Evolutionary conservation across 2,329 filamentous ascomycete genomes (phyloP).

Genomic region (Cladophialophora immunda): DNA sequence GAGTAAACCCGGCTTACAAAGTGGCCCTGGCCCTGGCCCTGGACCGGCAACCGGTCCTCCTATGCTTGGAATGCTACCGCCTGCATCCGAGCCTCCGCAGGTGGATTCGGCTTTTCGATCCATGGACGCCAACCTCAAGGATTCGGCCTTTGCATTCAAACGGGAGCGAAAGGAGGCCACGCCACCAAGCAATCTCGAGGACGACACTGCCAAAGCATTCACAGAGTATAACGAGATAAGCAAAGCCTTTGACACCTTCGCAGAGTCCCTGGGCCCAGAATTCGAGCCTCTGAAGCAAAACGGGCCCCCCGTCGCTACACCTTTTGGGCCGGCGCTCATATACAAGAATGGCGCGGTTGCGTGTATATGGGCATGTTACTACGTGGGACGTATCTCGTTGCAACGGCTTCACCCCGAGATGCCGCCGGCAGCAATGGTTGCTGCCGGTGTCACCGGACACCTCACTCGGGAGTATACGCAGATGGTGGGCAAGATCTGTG

Average conservation of each 20-base stretch:
- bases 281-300: slow-evolving; percentile 80
- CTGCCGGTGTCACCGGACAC: slow-evolving; percentile 77
- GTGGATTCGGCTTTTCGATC: slow-evolving; percentile 64
- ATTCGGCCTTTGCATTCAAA: slow-evolving; percentile 42
- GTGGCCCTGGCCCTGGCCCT: slow-evolving; percentile 22
- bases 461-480: slow-evolving; percentile 76
- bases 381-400: slow-evolving; percentile 84
- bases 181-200: slow-evolving; percentile 62
- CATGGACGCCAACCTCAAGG: slow-evolving; percentile 52
- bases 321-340: slow-evolving; percentile 82
- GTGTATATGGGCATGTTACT: slow-evolving; percentile 85
- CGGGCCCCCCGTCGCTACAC: slow-evolving; percentile 67
- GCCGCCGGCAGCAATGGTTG: slow-evolving; percentile 89
- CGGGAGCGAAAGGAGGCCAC: slow-evolving; percentile 39
- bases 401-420: slow-evolving; percentile 84
- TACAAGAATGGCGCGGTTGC: slow-evolving; percentile 90
- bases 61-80: slow-evolving; percentile 61
- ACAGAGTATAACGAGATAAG: slow-evolving; percentile 73
- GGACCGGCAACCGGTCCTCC: slow-evolving; percentile 45
- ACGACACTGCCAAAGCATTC: slow-evolving; percentile 73
- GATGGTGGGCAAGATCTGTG: slow-evolving; percentile 80
- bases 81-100: slow-evolving; percentile 48
- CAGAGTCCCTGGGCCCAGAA: slow-evolving; percentile 71
- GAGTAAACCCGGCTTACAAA: slow-evolving; percentile 26
- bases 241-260: slow-evolving; percentile 53